Conservation (phyloP, 495 filamentous ascomycete genomes). For the Aspergillus carlsbadensis region DNA sequence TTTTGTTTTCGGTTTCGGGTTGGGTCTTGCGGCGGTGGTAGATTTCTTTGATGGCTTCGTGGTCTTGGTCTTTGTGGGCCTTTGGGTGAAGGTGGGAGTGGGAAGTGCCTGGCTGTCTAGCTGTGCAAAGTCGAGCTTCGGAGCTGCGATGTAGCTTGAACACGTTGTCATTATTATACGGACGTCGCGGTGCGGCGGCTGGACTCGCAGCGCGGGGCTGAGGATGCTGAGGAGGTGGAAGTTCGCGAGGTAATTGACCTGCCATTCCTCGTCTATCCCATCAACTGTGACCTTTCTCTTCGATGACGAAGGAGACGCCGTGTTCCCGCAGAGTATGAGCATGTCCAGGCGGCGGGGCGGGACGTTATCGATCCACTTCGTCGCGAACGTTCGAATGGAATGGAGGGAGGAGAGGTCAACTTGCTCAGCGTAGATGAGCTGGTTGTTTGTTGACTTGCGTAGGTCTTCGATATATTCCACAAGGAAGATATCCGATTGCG, state of each 20-base stretch:
- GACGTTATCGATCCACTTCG: conserved; percentile 95
- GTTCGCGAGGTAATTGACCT: conserved; percentile 91
- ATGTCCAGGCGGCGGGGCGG: conserved; percentile 91
- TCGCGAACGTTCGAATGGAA: conserved; percentile 91
- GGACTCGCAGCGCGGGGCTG: conserved; percentile 79
- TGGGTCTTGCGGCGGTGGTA: background rate
- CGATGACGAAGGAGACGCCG: conserved; percentile 59
- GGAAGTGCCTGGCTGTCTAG: conserved; percentile 20
- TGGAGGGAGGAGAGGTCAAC: conserved; percentile 85
- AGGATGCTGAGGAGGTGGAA: conserved; percentile 92
- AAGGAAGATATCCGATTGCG: conserved; percentile 80
- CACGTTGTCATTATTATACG: conserved; percentile 85
- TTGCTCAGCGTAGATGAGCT: conserved; percentile 91
- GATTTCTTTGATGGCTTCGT: conserved; percentile 1
- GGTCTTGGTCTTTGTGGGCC: background rate
- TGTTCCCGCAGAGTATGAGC: conserved; percentile 81
- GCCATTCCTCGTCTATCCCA: conserved; percentile 85
- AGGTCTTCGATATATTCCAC: conserved; percentile 91
- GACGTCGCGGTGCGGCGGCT: conserved; percentile 91
- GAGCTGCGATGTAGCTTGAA: conserved; percentile 73
- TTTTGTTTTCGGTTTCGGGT: conserved; percentile 7
- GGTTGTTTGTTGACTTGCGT: conserved; percentile 73
- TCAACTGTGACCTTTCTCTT: conserved; percentile 60
- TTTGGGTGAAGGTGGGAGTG: conserved; percentile 11
- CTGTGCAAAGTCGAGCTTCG: conserved; percentile 53